A percentile compares a stretch with the other conserved stretches of the same genome.
Conservation (phyloP, 2,329 filamentous ascomycete species). For the Colletotrichum cordylinicola region DNA sequence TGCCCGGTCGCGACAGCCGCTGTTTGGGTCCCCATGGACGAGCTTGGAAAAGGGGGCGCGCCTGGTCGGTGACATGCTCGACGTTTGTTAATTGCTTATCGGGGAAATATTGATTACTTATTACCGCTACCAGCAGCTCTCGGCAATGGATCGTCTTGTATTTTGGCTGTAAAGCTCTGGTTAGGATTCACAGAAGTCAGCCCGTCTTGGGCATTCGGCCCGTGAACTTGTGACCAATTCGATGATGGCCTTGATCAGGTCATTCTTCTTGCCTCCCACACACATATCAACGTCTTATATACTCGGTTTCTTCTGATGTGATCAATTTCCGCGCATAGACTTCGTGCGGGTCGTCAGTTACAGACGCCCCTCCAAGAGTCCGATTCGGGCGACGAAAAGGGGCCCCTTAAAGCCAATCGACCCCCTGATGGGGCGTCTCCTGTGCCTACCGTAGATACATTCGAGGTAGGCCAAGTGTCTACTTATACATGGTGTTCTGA, state of each 20-base stretch:
- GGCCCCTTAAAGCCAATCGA: not conserved
- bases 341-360: not conserved
- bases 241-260: not conserved
- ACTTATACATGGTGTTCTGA: not conserved
- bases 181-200: accelerated
- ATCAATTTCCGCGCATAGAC: accelerated
- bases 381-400: not conserved
- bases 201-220: accelerated
- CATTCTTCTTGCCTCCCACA: not conserved
- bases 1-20: no score
- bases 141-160: accelerated
- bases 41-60: no score
- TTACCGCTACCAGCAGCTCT: accelerated
- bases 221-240: not conserved
- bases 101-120: no score
- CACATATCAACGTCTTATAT: no score
- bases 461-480: no score
- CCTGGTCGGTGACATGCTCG: no score
- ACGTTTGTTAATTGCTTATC: no score
- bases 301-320: not conserved
- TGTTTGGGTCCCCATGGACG: no score
- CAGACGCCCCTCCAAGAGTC: not conserved
- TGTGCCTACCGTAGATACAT: not conserved
- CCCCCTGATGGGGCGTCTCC: not conserved
- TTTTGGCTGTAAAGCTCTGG: accelerated